Evolutionary conservation across 129 eudicot species (phyloP).

Genomic region (Ambrosia artemisiifolia): DNA sequence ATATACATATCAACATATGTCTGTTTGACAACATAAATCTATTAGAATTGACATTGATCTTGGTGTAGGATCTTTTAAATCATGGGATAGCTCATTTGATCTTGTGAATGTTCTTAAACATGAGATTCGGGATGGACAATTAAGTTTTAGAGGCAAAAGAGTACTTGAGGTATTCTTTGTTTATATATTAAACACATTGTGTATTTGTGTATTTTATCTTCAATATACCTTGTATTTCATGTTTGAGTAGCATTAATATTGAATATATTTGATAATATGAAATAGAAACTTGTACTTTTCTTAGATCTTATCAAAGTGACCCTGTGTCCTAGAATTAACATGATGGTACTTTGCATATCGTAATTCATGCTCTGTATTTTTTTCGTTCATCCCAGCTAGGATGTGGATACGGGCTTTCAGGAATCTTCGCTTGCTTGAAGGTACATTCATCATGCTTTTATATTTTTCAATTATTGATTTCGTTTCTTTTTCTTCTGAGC

Average conservation of each 20-base stretch:
- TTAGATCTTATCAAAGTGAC: conserved; percentile 2
- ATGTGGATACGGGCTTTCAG: conserved; percentile 70
- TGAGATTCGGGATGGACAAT: conserved; percentile 82
- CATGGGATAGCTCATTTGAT: conserved; percentile 73
- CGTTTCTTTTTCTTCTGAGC: background rate
- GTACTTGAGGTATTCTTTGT: conserved; percentile 59
- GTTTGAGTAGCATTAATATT: background rate
- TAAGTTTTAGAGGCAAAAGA: conserved; percentile 82
- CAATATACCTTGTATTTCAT: conserved; percentile 7
- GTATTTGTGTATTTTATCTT: conserved; percentile 9
- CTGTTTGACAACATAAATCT: background rate
- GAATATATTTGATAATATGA: background rate
- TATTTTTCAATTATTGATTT: background rate
- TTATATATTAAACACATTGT: background rate
- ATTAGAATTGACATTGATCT: background rate
- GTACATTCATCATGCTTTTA: conserved; percentile 25
- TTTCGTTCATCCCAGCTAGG: conserved; percentile 41
- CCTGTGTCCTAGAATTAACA: background rate
- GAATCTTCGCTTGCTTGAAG: conserved; percentile 81
- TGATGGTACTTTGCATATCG: conserved; percentile 14
- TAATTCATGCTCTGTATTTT: background rate
- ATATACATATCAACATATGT: background rate
- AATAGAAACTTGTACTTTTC: conserved; percentile 2
- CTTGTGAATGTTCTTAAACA: conserved; percentile 67
- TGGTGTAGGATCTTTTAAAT: conserved; percentile 55